phyloP scores from a whole-genome alignment of 441 rosid species.

The Gossypium laxum region DNA sequence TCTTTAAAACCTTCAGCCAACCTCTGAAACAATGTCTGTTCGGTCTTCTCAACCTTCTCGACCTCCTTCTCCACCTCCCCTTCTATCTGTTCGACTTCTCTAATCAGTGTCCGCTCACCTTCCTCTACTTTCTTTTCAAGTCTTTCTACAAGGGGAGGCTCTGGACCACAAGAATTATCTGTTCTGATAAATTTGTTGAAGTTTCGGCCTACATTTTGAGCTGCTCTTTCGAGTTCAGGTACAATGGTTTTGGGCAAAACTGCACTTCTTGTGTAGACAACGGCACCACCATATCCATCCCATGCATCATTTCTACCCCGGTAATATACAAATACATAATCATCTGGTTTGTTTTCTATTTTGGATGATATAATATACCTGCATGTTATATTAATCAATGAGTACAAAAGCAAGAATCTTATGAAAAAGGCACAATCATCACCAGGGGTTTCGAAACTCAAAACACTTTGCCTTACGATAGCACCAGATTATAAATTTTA shows the following conservation, averaged over 20 bases:
- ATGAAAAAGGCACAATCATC: background rate
- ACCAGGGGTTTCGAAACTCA: background rate
- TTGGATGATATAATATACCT: conserved; percentile 86
- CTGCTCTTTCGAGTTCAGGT: conserved; percentile 75
- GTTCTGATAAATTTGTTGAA: conserved; percentile 59
- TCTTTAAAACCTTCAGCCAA: conserved; percentile 62
- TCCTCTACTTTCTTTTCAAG: conserved; percentile 68
- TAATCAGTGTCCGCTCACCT: conserved; percentile 48
- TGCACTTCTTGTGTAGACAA: conserved; percentile 71
- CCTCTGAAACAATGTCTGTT: conserved; percentile 59
- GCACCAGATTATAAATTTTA: background rate
- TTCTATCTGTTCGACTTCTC: conserved; percentile 55
- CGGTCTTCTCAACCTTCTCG: conserved; percentile 49
- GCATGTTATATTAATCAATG: conserved; percentile 10
- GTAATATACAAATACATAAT: conserved; percentile 74
- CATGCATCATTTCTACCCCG: conserved; percentile 87
- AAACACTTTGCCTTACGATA: background rate
- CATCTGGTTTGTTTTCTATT: conserved; percentile 56
- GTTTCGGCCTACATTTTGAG: conserved; percentile 70
- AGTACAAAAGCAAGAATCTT: background rate
- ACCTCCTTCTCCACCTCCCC: conserved; percentile 48
- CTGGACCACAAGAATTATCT: conserved; percentile 75
- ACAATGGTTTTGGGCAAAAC: conserved; percentile 33
- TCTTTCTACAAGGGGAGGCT: conserved; percentile 84
- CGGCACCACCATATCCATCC: conserved; percentile 96